These are phyloP conservation scores for Leccinum pallidistipes DNA, from an alignment of 1,284 basidiomycete species.

Conservation along the genomic window DNA sequence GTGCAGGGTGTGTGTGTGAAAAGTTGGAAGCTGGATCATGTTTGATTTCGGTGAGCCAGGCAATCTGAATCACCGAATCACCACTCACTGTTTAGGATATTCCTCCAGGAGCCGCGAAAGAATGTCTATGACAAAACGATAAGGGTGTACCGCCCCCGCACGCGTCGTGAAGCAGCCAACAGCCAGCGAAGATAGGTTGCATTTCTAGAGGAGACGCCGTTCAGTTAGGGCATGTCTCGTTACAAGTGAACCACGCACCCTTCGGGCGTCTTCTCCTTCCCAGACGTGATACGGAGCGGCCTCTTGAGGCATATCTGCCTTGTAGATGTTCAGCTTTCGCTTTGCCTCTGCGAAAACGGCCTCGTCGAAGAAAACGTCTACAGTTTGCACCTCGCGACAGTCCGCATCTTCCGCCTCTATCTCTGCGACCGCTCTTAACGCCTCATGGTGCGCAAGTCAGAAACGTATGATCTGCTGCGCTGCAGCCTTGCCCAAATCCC, in stretches of 20 bases:
- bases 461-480: conserved; percentile 62
- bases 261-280: conserved; percentile 36
- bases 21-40: conserved; percentile 44
- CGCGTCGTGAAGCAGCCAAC: conserved; percentile 48
- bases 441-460: conserved; percentile 55
- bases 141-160: conserved; percentile 57
- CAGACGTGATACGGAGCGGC: conserved; percentile 38
- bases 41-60: neutral
- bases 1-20: conserved; percentile 53
- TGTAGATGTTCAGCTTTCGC: conserved; percentile 40
- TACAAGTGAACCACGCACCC: conserved; percentile 28
- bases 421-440: conserved; percentile 47
- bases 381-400: conserved; percentile 48
- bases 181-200: conserved; percentile 44
- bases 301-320: conserved; percentile 47
- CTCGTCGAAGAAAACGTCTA: conserved; percentile 48
- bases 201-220: conserved; percentile 32
- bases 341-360: conserved; percentile 41
- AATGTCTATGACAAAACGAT: conserved; percentile 55
- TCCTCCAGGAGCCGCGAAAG: conserved; percentile 46
- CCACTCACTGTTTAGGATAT: conserved; percentile 42
- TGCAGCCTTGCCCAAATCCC: conserved; percentile 42
- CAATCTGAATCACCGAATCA: neutral
- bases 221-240: neutral
- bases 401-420: conserved; percentile 46